phyloP scores from a whole-genome alignment of 345 rosid species.

The Gossypium turneri region DNA sequence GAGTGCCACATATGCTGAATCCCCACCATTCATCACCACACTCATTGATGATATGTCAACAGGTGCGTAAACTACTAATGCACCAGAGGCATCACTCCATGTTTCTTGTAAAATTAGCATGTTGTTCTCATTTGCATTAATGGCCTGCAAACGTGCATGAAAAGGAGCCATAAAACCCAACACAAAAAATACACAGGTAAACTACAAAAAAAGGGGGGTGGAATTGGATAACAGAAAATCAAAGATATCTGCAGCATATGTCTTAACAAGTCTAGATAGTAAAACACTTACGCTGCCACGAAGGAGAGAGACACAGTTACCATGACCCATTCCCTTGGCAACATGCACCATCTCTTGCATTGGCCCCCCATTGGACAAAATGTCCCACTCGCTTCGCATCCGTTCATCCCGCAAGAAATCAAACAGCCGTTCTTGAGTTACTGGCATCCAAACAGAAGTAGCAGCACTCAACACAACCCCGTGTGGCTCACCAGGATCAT shows the following conservation, averaged over 20 bases:
- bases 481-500: conserved; percentile 66
- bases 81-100: conserved; percentile 52
- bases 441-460: conserved; percentile 64
- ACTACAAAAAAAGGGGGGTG: neutral
- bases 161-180: neutral
- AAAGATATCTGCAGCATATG: neutral
- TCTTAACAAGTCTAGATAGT: no score
- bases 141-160: conserved; percentile 34
- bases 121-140: conserved; percentile 55
- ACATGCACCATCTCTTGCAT: conserved; percentile 65
- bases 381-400: conserved; percentile 63
- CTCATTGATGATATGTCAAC: conserved; percentile 61
- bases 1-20: conserved; percentile 74
- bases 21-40: conserved; percentile 66
- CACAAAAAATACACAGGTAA: neutral
- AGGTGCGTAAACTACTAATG: conserved; percentile 65
- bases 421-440: conserved; percentile 49
- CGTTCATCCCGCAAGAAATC: conserved; percentile 63
- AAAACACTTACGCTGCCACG: conserved; percentile 45
- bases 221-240: neutral
- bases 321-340: conserved; percentile 58
- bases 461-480: conserved; percentile 65
- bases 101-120: conserved; percentile 71
- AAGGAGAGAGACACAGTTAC: conserved; percentile 60
- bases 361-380: conserved; percentile 59